These are phyloP conservation scores for Leccinellum luteum DNA, from an alignment of 768 basidiomycete species.

Conservation along the genomic window DNA sequence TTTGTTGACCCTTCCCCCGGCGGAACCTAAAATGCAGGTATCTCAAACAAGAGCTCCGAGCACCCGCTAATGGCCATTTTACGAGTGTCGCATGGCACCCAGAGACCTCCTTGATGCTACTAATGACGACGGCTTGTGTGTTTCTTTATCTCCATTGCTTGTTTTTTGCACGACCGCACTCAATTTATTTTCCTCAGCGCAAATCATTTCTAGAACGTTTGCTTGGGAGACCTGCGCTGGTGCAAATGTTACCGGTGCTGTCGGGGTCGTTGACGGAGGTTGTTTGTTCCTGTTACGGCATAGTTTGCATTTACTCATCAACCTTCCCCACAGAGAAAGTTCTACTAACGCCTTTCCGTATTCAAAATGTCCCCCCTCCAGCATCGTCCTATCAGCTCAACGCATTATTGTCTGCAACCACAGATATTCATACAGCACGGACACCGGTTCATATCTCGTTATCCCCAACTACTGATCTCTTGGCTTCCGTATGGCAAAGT, in stretches of 20 bases:
- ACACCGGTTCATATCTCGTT: conserved; percentile 69
- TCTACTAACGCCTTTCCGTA: conserved; percentile 89
- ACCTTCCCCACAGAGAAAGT: conserved; percentile 51
- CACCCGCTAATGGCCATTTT: conserved; percentile 54
- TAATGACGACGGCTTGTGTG: conserved; percentile 67
- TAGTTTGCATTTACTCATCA: not conserved
- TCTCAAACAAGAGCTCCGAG: conserved; percentile 83
- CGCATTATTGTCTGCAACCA: conserved; percentile 14
- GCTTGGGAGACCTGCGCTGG: conserved; percentile 79
- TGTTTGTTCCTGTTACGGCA: conserved; percentile 21
- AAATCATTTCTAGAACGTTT: conserved; percentile 59
- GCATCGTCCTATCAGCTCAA: conserved; percentile 70
- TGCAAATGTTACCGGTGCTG: conserved; percentile 77
- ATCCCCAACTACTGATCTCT: conserved; percentile 50
- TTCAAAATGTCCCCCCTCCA: conserved; percentile 97
- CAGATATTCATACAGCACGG: conserved; percentile 7
- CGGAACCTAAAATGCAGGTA: conserved; percentile 52
- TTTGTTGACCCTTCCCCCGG: conserved; percentile 1
- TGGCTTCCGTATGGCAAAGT: conserved; percentile 70
- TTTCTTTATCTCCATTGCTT: not conserved
- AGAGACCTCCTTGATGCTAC: conserved; percentile 63
- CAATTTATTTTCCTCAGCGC: conserved; percentile 34
- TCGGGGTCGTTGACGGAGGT: conserved; percentile 91
- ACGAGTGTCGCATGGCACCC: conserved; percentile 86
- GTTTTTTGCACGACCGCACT: not conserved